Evolutionary conservation across 768 basidiomycete species (phyloP).

Genomic region (Pleurotus citrinopileatus): DNA sequence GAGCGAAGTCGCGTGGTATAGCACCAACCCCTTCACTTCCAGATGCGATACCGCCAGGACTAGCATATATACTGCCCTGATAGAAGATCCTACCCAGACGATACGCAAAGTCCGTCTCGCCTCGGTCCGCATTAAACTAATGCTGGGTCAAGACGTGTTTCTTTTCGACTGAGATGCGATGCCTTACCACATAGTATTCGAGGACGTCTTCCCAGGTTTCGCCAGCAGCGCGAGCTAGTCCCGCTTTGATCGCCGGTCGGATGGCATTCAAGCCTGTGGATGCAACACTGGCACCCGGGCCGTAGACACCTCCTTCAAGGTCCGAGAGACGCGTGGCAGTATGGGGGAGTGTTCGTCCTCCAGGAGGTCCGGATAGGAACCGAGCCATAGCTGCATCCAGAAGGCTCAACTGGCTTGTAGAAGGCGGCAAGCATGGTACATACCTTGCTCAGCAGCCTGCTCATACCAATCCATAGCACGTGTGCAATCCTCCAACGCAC

Average conservation of each 20-base stretch:
- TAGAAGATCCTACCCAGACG: conserved; percentile 95
- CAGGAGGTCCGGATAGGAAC: conserved; percentile 85
- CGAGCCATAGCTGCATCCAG: conserved; percentile 63
- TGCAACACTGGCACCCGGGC: conserved; percentile 91
- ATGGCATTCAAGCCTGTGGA: conserved; percentile 76
- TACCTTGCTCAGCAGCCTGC: conserved; percentile 82
- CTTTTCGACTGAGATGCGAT: background rate
- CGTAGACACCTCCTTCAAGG: conserved; percentile 89
- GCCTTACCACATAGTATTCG: conserved; percentile 81
- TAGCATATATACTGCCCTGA: conserved; percentile 87
- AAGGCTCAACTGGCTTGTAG: conserved; percentile 9
- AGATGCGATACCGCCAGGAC: conserved; percentile 75
- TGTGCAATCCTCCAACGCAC: conserved; percentile 83
- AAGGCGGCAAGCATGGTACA: too few species aligned
- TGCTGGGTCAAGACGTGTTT: background rate
- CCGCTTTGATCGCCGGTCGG: conserved; percentile 80
- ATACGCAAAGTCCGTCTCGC: conserved; percentile 86
- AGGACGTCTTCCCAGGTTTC: conserved; percentile 94
- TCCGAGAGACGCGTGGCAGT: conserved; percentile 85
- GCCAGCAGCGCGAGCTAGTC: conserved; percentile 77
- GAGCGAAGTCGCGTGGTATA: conserved; percentile 74
- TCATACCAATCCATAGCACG: conserved; percentile 88
- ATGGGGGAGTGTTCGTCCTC: conserved; percentile 82
- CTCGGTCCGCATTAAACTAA: conserved; percentile 93
- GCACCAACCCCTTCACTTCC: conserved; percentile 92